phyloP scores from a whole-genome alignment of 2,329 filamentous ascomycete genomes.

The Clonostachys rosea region DNA sequence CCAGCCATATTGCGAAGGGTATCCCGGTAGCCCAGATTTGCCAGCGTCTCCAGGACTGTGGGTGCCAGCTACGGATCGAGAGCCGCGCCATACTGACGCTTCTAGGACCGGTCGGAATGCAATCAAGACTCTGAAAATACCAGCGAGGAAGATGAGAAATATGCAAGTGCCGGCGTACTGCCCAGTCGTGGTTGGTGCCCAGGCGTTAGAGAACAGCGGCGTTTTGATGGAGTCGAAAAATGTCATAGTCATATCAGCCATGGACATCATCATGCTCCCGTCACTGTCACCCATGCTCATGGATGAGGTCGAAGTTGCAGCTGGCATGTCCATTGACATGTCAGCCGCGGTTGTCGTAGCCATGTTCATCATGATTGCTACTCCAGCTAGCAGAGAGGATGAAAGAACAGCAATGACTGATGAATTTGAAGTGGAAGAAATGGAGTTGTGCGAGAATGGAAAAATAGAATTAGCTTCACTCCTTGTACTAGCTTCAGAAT shows the following conservation, averaged over 20 bases:
- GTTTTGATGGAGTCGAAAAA: conserved; percentile 44
- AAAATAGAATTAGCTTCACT: too few species aligned
- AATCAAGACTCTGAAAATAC: conserved; percentile 60
- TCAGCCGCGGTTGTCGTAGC: background rate
- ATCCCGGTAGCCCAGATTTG: too few species aligned
- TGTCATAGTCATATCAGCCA: conserved; percentile 9
- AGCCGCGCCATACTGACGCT: background rate
- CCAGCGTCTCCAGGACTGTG: too few species aligned
- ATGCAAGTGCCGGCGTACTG: conserved; percentile 79
- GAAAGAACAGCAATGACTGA: too few species aligned
- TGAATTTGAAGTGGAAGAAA: too few species aligned
- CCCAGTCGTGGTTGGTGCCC: conserved; percentile 63
- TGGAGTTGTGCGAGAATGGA: too few species aligned
- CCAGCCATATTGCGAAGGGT: too few species aligned
- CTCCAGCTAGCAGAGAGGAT: too few species aligned
- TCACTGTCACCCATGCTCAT: background rate
- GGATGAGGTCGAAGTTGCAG: background rate
- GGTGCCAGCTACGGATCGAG: too few species aligned
- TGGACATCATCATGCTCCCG: conserved; percentile 6
- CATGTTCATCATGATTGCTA: too few species aligned
- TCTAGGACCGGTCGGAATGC: conserved; percentile 42
- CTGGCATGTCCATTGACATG: conserved; percentile 3
- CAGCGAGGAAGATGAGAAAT: conserved; percentile 71
- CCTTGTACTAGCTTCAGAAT: too few species aligned
- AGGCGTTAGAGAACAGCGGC: conserved; percentile 49